Evolutionary conservation across 2,329 filamentous ascomycete species (phyloP), one percentile per base, ranked within the genome.

Genomic region (Hypoxylon sp.): DNA sequence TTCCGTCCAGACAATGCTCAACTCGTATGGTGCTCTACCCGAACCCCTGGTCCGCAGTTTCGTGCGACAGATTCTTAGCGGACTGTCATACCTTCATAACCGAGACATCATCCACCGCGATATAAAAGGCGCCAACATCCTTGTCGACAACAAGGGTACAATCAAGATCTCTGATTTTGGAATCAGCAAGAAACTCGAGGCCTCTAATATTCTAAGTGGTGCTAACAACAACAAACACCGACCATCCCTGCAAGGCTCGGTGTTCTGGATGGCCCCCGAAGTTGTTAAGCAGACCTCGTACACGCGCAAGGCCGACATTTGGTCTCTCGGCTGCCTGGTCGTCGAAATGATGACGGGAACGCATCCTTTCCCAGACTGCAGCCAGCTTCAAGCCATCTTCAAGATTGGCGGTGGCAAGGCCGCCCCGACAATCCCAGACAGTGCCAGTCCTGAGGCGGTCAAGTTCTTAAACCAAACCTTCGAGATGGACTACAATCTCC

Each of bases 131-230:
- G 95, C 95, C 77, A 99, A 99, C 76, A 97, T 99, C 70, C 88
- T 99, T 4, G 95, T 99, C 59, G 95, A 99, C 81, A 98, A 98
- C 83, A 97, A 98, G 80, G 95, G 95, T 61, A 94, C 92, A 6
- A 97, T 99, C 80, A 99, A 99, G 81, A 99, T 99, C 69, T 98
- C 94, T 7, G 95, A 99, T 83, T 99, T 99, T 72, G 95, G 95
- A 75, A 98, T 99, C 76, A 96, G 92, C 64, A 99, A 99, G 84
- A 96, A 97, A 77, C 91, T 98, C 41, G 94, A 98, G 79, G 93
- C 93, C 13, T 90, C 92, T 59, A 95, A 94, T 63, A 87, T 97
- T 46, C 87, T 97, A 48, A 88, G 78, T 74, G 89, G 84, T 71
- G 89, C 82, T 74, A 86, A 84, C 73, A 89, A 88, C 78, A 88